These are phyloP conservation scores for Trichosanthes cucumerina DNA, from an alignment of 306 rosid genomes.

Conservation along the genomic window DNA sequence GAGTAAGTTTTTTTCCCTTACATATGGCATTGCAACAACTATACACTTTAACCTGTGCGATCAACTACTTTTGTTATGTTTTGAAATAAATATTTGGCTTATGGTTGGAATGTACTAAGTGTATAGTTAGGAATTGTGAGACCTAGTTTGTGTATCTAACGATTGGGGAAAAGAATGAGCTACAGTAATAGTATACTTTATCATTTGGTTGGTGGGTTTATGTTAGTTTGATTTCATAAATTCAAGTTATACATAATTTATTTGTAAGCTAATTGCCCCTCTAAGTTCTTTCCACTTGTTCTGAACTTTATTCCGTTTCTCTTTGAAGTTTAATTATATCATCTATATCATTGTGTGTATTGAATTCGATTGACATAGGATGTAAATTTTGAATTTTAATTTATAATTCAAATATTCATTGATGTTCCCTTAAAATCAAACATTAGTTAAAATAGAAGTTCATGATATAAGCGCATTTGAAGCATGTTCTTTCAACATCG, in stretches of 20 bases:
- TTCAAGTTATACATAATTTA: neutral
- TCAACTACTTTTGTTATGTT: no score
- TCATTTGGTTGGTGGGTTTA: neutral
- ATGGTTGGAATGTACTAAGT: no score
- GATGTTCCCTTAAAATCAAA: conserved; percentile 16
- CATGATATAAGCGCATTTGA: conserved; percentile 60
- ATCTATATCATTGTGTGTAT: neutral
- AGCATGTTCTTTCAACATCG: conserved; percentile 49
- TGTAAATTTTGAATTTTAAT: neutral
- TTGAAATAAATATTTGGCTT: no score
- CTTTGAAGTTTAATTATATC: neutral
- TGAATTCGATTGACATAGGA: neutral
- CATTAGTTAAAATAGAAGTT: conserved; percentile 71
- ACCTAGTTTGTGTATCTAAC: neutral
- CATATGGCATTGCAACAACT: no score
- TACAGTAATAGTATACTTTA: neutral
- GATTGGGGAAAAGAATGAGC: neutral
- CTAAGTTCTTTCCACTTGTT: neutral
- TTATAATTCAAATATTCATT: neutral
- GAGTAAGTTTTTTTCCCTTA: no score
- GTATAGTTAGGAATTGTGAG: neutral
- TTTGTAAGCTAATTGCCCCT: neutral
- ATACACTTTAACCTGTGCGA: no score
- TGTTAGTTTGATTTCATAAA: neutral
- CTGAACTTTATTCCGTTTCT: neutral